Base-by-base conservation (phyloP, 305 asterid genomes). In the Caryopteris hybrid region DNA sequence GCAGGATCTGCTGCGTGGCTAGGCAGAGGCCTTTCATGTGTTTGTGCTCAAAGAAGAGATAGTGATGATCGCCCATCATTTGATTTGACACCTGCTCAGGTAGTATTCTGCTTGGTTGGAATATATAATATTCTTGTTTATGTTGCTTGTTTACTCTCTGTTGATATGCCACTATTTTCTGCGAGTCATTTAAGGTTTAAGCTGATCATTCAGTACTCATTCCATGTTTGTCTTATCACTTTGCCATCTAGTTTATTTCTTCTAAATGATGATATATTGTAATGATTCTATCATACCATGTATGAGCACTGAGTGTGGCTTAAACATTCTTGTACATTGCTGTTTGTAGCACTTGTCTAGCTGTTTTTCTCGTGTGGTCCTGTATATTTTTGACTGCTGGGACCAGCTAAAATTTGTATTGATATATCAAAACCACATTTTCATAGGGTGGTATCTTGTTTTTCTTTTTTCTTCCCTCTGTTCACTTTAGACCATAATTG, bases 1-100 rank as follows among this genome's bases (percentile, higher is more conserved):
- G 96, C 96, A 69, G 99, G 99, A 79, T 91, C 98, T 66, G 98
- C 98, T 68, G 98, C 99, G 29, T 95, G 99, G 99, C 87, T 95
- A 69, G 98, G 99, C 74, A 88, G 84, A 79, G 97, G 99, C 70
- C 89, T 95, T 71, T 95, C 99, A 10, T 95, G 99, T 73, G 99
- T 95, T 69, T 91, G 99, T 78, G 98, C 78, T 82, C 97, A 95
- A 75, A 82, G 96, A 78, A 84, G 94, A 73, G 98, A 95, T 74
- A 83, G 91, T 64, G 99, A 95, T 83, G 86, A 83, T 67, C 95
- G 95, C 52, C 96, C 90, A 66, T 95, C 99, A 41, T 87, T 91
- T 79, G 98, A 95, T 77, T 76, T 91, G 85, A 89, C 98, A 39
- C 84, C 97, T 78, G 71, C 87, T 31, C 98, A 91, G 95, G 99